These are phyloP conservation scores for Mycena latifolia DNA, from an alignment of 768 basidiomycete species.

Conservation along the genomic window DNA sequence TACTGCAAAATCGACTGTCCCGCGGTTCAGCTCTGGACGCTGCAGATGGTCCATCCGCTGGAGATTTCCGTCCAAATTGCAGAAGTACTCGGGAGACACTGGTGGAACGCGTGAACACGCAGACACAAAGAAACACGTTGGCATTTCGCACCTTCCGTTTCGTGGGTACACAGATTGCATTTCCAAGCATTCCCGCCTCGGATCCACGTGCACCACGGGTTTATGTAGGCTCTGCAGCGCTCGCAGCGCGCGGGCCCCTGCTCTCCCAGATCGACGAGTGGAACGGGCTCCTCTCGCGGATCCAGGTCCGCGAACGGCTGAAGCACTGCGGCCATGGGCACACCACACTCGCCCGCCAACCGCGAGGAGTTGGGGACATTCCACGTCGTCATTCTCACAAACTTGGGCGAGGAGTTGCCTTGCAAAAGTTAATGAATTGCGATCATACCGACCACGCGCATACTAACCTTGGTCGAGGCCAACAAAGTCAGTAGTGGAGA, in stretches of 20 bases:
- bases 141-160: constrained; percentile 80
- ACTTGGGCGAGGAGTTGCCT: constrained; percentile 94
- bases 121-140: constrained; percentile 7
- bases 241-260: constrained; percentile 87
- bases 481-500: constrained; percentile 88
- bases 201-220: constrained; percentile 92
- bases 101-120: constrained; percentile 12
- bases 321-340: constrained; percentile 87
- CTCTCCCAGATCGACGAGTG: constrained; percentile 78
- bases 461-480: constrained; percentile 88
- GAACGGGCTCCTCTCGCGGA: constrained; percentile 82
- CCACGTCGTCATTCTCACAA: constrained; percentile 91
- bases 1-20: constrained; percentile 93
- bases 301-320: constrained; percentile 93
- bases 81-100: constrained; percentile 90
- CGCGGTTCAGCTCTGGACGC: constrained; percentile 89
- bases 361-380: constrained; percentile 85
- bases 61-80: constrained; percentile 81
- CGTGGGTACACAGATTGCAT: constrained; percentile 90
- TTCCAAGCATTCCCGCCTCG: constrained; percentile 89
- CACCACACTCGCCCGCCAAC: constrained; percentile 82
- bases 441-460: not conserved
- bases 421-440: not conserved
- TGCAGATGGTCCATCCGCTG: constrained; percentile 84
- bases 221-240: constrained; percentile 90